Conservation (phyloP, 2,329 filamentous ascomycete genomes). For the Amauroascus niger region DNA sequence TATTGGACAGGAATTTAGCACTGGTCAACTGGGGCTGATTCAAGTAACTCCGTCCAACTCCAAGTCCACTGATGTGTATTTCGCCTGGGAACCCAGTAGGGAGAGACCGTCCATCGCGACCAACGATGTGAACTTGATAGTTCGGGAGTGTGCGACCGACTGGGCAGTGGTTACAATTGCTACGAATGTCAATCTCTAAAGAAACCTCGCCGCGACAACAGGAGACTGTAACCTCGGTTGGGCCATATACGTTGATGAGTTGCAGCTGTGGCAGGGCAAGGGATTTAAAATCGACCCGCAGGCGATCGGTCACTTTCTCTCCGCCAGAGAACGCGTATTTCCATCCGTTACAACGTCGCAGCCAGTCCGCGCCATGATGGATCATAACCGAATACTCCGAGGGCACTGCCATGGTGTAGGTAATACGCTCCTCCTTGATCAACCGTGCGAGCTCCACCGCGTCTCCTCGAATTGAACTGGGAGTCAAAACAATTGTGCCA, state of each 20-base stretch:
- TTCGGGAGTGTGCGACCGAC: neutral
- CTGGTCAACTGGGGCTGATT: too few species aligned
- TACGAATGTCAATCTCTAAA: too few species aligned
- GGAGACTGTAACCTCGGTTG: slow-evolving; percentile 17
- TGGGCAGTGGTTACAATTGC: neutral
- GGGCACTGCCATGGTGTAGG: slow-evolving; percentile 20
- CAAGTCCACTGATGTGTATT: too few species aligned
- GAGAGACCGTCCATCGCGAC: too few species aligned
- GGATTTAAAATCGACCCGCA: slow-evolving; percentile 12
- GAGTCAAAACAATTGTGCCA: slow-evolving; percentile 17
- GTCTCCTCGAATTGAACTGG: slow-evolving; percentile 16
- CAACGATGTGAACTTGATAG: too few species aligned
- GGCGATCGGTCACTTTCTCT: slow-evolving; percentile 14
- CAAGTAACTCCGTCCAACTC: too few species aligned
- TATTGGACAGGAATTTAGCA: too few species aligned
- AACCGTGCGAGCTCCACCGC: slow-evolving; percentile 16
- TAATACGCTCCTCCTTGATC: slow-evolving; percentile 17
- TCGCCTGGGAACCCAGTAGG: too few species aligned
- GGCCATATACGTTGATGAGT: slow-evolving; percentile 18
- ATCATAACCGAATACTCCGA: slow-evolving; percentile 20
- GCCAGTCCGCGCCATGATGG: slow-evolving; percentile 15
- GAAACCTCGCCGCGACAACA: too few species aligned
- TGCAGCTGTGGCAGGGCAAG: slow-evolving; percentile 9
- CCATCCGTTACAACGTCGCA: slow-evolving; percentile 16
- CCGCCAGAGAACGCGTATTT: slow-evolving; percentile 17